Percentiles rank a stretch among this genome's conserved stretches.
Conservation (phyloP, 2,329 filamentous ascomycete species). For the Cladosporium velox region DNA sequence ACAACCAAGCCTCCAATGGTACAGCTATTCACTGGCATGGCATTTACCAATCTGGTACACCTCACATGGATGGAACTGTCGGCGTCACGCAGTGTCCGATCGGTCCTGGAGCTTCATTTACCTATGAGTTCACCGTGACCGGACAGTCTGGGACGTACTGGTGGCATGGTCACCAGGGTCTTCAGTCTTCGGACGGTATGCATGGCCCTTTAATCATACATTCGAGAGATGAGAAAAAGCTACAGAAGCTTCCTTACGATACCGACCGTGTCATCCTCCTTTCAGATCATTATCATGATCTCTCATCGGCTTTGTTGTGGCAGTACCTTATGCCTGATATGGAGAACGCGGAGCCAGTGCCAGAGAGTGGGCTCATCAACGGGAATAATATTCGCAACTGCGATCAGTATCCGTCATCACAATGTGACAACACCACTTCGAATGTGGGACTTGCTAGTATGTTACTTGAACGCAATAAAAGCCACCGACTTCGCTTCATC, state of each 20-base stretch:
- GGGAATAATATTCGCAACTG: conserved; percentile 44
- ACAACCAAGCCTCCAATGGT: conserved; percentile 60
- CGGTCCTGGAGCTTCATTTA: conserved; percentile 57
- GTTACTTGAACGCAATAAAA: conserved; percentile 45
- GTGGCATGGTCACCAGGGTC: conserved; percentile 65
- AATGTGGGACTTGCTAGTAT: conserved; percentile 37
- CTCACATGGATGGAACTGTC: conserved; percentile 65
- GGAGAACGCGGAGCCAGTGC: conserved; percentile 59
- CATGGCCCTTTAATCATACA: conserved; percentile 64
- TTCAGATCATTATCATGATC: conserved; percentile 68
- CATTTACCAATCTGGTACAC: conserved; percentile 68
- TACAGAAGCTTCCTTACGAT: conserved; percentile 46
- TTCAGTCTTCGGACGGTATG: conserved; percentile 62
- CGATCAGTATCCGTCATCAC: conserved; percentile 38
- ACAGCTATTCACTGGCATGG: conserved; percentile 70
- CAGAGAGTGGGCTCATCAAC: conserved; percentile 48
- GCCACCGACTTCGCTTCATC: conserved; percentile 62
- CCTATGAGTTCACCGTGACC: conserved; percentile 62
- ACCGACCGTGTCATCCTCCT: conserved; percentile 64
- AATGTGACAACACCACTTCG: conserved; percentile 39
- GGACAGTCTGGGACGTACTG: conserved; percentile 51
- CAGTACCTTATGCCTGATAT: conserved; percentile 55
- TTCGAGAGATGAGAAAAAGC: conserved; percentile 46
- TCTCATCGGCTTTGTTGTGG: conserved; percentile 50
- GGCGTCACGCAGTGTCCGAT: conserved; percentile 66